phyloP scores from a whole-genome alignment of 2,329 filamentous ascomycete species.

The Thielaviopsis ethacetica region DNA sequence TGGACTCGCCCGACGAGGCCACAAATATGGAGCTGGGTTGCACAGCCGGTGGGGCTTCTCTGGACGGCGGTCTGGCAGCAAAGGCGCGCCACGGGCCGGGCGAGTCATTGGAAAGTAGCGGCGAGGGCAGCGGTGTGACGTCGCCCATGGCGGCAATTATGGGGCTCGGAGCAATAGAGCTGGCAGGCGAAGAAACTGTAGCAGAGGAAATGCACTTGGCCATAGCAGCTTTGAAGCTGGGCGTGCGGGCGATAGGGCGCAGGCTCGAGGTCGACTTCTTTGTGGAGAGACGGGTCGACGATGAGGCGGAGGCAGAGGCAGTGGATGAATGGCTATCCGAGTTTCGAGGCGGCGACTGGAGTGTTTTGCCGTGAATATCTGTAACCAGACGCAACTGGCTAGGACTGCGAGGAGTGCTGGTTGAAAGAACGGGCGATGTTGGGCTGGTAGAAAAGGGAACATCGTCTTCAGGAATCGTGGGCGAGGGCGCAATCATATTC shows the following conservation, averaged over 20 bases:
- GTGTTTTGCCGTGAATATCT: conserved; percentile 11
- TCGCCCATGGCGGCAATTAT: conserved; percentile 61
- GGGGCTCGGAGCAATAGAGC: conserved; percentile 55
- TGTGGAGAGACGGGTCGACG: conserved; percentile 19
- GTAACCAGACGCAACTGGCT: conserved; percentile 14
- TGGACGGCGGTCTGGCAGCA: conserved; percentile 29
- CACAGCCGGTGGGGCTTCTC: conserved; percentile 28
- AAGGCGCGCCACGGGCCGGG: conserved; percentile 50
- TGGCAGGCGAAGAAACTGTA: conserved; percentile 33
- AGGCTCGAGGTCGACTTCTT: conserved; percentile 29
- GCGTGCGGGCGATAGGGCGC: conserved; percentile 39
- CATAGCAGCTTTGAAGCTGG: conserved; percentile 42
- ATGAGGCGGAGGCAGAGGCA: background rate
- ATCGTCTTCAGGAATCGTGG: conserved; percentile 8
- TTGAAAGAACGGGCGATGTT: conserved; percentile 8
- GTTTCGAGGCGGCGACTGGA: conserved; percentile 12
- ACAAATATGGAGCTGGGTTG: conserved; percentile 27
- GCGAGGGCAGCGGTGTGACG: conserved; percentile 64
- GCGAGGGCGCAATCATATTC: conserved; percentile 12
- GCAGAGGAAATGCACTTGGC: conserved; percentile 29
- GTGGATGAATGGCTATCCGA: background rate
- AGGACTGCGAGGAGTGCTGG: conserved; percentile 11
- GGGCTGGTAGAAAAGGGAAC: conserved; percentile 12
- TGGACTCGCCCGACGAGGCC: conserved; percentile 34
- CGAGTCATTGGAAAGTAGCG: conserved; percentile 48